Evolutionary conservation across 164 flowering plant genomes (phyloP), one percentile per base, ranked within the genome.

Genomic region (Sedum album): DNA sequence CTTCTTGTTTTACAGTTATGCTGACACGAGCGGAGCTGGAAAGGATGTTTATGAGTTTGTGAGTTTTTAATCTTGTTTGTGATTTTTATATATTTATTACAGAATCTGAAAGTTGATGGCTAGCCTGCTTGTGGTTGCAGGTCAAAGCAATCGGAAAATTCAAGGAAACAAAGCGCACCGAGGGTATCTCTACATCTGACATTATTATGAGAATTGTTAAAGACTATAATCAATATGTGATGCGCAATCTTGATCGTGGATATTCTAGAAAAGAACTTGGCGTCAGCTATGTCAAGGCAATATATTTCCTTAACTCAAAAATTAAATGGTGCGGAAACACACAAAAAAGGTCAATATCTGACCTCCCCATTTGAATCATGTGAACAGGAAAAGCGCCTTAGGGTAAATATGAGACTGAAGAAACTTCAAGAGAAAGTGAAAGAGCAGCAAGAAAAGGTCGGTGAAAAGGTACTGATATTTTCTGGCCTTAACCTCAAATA

Each of bases 211-310:
- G 96, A 79, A 91, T 94, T 69, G 89, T 94, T 11, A 94, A 90
- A 78, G 99, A 94, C 71, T 94, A 94, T 73, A 94, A 91, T 67
- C 82, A 87, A 69, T 44, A 44, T 17, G 48, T 44, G 17, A 44
- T 44, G 20, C 48, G 48, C 15, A 44, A 44, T 44, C 18, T 44
- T 17, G 48, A 44, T 44, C 15, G 48, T 1, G 48, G 48, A 44
- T 44, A 44, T 44, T 44, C 48, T 14, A 44, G 48, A 18, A 17
- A 44, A 44, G 48, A 44, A 44, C 48, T 44, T 17, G 48, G 48
- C 5, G 91, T 94, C 66, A 94, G 99, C 84, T 94, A 80, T 74
- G 96, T 91, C 63, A 94, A 94, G 97, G 99, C 66, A 85, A 60
- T 79, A 55, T 62, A 35, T 35, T 65, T 71, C 66, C 35, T 71